A percentile compares a stretch with the other conserved stretches of the same genome.
phyloP scores from a whole-genome alignment of 2,329 filamentous ascomycete genomes.

The Gnomoniopsis sp. region DNA sequence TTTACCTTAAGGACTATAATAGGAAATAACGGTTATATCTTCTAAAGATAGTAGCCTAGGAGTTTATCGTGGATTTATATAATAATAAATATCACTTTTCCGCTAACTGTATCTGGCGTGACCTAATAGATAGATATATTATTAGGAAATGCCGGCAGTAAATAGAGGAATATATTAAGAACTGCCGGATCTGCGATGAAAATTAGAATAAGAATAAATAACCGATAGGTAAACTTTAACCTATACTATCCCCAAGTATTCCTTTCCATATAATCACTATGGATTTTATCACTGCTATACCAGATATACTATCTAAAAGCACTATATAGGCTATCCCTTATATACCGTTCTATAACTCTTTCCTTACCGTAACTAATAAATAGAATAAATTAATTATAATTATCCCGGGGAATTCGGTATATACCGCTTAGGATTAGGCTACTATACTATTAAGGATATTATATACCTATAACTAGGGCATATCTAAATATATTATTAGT shows the following conservation, averaged over 20 bases:
- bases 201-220: neutral
- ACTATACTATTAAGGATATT: neutral
- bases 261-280: neutral
- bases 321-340: neutral
- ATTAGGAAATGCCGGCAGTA: neutral
- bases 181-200: neutral
- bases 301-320: neutral
- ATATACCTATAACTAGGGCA: neutral
- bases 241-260: neutral
- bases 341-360: too few relatives aligned
- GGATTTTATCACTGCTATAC: neutral
- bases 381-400: neutral
- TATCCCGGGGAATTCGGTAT: neutral
- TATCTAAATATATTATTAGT: too few relatives aligned
- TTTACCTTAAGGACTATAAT: neutral
- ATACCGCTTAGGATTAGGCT: neutral
- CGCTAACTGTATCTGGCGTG: too few relatives aligned
- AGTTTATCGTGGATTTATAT: too few relatives aligned
- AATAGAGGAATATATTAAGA: neutral
- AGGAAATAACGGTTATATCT: too few relatives aligned
- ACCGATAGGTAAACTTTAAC: neutral
- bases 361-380: neutral
- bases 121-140: neutral
- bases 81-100: too few relatives aligned
- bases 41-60: too few relatives aligned